Percentiles rank a stretch among this genome's conserved stretches.
These are phyloP conservation scores for Phytophthora agathidicida DNA, from an alignment of 352 stramenopile genomes.

Conservation along the genomic window DNA sequence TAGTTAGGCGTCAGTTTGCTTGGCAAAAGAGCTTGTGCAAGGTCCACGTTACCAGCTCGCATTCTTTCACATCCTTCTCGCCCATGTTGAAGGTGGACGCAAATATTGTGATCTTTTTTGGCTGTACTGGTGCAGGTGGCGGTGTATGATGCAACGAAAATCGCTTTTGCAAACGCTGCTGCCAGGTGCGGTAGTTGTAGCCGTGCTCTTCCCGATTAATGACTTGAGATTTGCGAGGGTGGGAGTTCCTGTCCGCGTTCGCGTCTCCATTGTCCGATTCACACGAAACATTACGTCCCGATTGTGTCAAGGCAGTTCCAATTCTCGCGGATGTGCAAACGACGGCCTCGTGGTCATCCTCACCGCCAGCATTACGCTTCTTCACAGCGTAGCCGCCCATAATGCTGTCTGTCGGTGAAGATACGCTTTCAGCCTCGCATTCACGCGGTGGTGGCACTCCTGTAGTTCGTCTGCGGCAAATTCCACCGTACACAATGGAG, in stretches of 20 bases:
- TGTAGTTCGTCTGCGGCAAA: constrained; percentile 43
- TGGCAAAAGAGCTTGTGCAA: not conserved
- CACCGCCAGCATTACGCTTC: constrained; percentile 20
- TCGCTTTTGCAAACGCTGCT: constrained; percentile 41
- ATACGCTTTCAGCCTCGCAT: constrained; percentile 49
- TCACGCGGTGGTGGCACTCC: constrained; percentile 27
- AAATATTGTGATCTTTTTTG: constrained; percentile 69
- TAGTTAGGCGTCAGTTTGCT: constrained; percentile 8
- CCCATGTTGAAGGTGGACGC: constrained; percentile 90
- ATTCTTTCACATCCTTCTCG: constrained; percentile 67
- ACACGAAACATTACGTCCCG: constrained; percentile 25
- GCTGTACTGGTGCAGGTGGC: constrained; percentile 15
- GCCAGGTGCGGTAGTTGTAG: constrained; percentile 29
- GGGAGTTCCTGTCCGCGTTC: constrained; percentile 7
- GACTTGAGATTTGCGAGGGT: constrained; percentile 10
- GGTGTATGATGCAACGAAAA: constrained; percentile 34
- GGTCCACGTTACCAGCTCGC: constrained; percentile 44
- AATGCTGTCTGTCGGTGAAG: constrained; percentile 49
- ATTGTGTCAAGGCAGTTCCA: constrained; percentile 22
- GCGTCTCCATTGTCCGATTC: constrained; percentile 36
- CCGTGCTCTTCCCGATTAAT: constrained; percentile 21
- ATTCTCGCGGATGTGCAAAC: constrained; percentile 16
- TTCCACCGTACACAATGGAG: constrained; percentile 71
- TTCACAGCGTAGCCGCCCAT: constrained; percentile 27
- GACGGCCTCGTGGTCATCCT: constrained; percentile 32